Evolutionary conservation across 2,329 filamentous ascomycete species (phyloP), one percentile per base, ranked within the genome.

Genomic region (Xylaria arbuscula): DNA sequence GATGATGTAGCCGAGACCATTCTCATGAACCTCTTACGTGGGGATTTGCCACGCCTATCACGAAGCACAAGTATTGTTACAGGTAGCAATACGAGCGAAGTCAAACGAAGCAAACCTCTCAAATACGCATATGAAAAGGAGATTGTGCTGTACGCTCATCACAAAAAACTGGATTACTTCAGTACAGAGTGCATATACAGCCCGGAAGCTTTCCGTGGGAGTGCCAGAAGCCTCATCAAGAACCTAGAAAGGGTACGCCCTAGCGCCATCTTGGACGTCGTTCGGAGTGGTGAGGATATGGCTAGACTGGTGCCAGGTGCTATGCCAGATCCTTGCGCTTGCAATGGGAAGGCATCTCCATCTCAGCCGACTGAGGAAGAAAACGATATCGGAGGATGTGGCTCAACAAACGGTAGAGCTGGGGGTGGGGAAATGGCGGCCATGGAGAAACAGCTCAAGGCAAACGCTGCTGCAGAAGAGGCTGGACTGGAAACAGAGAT

Each of bases 81-180:
- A 2, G 92, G 88, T 48, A 91, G 89, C 75, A 84, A 89, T 38
- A 88, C 86, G n/a, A 94, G 92, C 67, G 93, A 97, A 69, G 95
- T 98, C 72, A 97, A 97, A 83, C 88, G 96, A 72, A 97, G 93
- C 81, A 99, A 99, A 81, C 96, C 96, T 15, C 86, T 99, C 54
- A 98, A 99, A 80, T 99, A 98, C 79, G 94, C 95, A 1, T 99
- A 98, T 78, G 96, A 99, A 79, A 99, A 99, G 82, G 96, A 99
- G 79, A 99, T 99, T 73, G 96, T 99, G 19, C 86, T 99, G 6
- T 99, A 99, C 78, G 96, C 96, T 5, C 93, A 98, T 78, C 94
- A 99, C 83, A 97, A 96, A 81, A 94, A 94, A 80, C 85, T 99
- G 71, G 94, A 98, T 78, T 99, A 99, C 81, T 99, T 99, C 81